Base-by-base conservation (phyloP, 192 early-diverging fungal genomes). In the Umbelopsis sp. region DNA sequence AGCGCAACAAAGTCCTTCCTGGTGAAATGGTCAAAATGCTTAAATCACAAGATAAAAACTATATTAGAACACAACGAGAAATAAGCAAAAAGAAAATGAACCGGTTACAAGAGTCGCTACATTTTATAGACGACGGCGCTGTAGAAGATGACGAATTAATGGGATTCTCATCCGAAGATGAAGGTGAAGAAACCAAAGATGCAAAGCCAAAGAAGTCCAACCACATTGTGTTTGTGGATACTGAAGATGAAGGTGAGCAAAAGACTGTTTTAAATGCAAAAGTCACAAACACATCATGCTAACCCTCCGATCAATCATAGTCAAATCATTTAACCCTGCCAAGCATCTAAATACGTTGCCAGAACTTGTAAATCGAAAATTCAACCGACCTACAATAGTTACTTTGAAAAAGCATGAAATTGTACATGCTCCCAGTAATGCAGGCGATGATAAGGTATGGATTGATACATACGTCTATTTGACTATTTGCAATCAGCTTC, bases 21-120 rank as follows among this genome's bases (percentile, higher is more conserved):
- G 80, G 80, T 15, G 96, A 97, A 18, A 87, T 92, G 49, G 73
- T 94, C 71, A 86, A 86, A 69, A 77, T 98, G 35, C 77, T 98
- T 73, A 95, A 94, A 78, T 95, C 96, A 1, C 97, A 99, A 81
- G 96, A 99, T 77, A 79, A 90, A 66, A 91, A 86, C 50, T 98
- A 98, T 76, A 87, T 98, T 15, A 88, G 87, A 49, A 90, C 88
- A 69, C 93, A 96, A 74, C 77, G 89, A 27, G 87, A 89, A 76
- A 84, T 95, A 25, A 94, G 94, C 55, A 79, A 77, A 68, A 92
- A 87, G 76, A 89, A 94, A 83, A 89, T 97, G 46, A 91, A 94
- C 22, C 84, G 85, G 66, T 79, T 97, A 41, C 82, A 92, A 82
- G 81, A 82, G 33, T 79, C 85, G 12, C 49, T 96, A 22, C 92